phyloP scores from a whole-genome alignment of 192 early-diverging fungal species.

The Allomyces macrogynus region DNA sequence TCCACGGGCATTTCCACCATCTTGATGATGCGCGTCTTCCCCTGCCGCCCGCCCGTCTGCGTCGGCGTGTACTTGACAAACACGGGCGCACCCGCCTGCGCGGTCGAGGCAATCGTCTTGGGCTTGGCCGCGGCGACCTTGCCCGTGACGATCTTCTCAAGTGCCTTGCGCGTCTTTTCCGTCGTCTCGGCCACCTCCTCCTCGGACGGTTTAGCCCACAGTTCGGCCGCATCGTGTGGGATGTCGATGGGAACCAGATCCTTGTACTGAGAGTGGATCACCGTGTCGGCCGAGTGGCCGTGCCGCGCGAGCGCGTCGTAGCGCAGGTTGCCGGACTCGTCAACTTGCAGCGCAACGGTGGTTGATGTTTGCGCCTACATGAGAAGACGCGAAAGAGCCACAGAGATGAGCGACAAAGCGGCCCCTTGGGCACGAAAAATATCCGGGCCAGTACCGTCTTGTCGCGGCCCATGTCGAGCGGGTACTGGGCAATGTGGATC shows the following conservation, averaged over 20 bases:
- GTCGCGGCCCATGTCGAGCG: constrained; percentile 79
- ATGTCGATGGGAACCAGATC: constrained; percentile 52
- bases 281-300: constrained; percentile 40
- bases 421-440: background rate
- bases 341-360: constrained; percentile 71
- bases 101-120: constrained; percentile 30
- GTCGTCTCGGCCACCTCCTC: constrained; percentile 59
- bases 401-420: background rate
- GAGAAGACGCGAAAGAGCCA: constrained; percentile 1
- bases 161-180: constrained; percentile 68
- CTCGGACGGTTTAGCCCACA: constrained; percentile 50
- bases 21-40: constrained; percentile 63
- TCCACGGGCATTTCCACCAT: constrained; percentile 90
- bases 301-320: constrained; percentile 78
- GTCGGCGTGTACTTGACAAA: constrained; percentile 84
- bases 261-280: constrained; percentile 67
- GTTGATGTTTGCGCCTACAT: constrained; percentile 4
- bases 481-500: constrained; percentile 77
- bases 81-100: constrained; percentile 38
- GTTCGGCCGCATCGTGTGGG: constrained; percentile 41
- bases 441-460: constrained; percentile 18
- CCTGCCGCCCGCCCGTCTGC: constrained; percentile 42
- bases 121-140: constrained; percentile 43
- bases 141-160: constrained; percentile 66
- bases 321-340: constrained; percentile 65